phyloP scores from a whole-genome alignment of 176 grass and related monocot species.

The Eleusine indica region DNA sequence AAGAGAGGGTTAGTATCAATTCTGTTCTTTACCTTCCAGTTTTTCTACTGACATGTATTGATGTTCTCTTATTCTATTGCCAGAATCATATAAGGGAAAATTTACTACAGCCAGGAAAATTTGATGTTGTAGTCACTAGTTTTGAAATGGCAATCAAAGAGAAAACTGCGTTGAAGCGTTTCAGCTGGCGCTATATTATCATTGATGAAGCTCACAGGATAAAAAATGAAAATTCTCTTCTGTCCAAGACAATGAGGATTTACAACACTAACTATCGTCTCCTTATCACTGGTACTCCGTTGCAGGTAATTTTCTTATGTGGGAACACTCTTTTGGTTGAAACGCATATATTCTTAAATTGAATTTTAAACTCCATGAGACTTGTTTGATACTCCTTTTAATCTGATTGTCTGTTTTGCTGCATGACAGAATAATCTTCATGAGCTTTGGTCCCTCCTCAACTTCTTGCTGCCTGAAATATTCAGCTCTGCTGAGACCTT shows the following conservation, averaged over 20 bases:
- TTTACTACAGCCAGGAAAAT: constrained; percentile 83
- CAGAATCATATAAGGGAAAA: constrained; percentile 89
- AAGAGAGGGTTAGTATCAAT: constrained; percentile 79
- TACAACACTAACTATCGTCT: constrained; percentile 97
- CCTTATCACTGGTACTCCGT: constrained; percentile 94
- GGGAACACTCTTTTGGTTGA: background rate
- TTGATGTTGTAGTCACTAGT: constrained; percentile 91
- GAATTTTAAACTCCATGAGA: background rate
- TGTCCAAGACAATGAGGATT: constrained; percentile 98
- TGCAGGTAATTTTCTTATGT: constrained; percentile 64
- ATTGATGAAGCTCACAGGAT: constrained; percentile 94
- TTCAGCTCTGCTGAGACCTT: constrained; percentile 99
- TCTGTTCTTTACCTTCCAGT: constrained; percentile 4
- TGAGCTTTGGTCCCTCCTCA: constrained; percentile 98
- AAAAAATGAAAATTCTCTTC: constrained; percentile 97
- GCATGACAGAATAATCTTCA: constrained; percentile 93
- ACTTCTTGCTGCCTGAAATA: constrained; percentile 97
- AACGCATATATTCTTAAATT: background rate
- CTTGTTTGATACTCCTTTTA: constrained; percentile 11
- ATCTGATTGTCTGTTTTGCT: constrained; percentile 17
- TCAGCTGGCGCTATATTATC: constrained; percentile 92
- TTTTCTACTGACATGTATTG: constrained; percentile 19
- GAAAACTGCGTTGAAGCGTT: constrained; percentile 73
- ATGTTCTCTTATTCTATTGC: constrained; percentile 20
- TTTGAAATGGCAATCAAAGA: constrained; percentile 98